A percentile compares a stretch with the other conserved stretches of the same genome.
Evolutionary conservation across 2,329 filamentous ascomycete genomes (phyloP).

Genomic region (Cryphonectria parasitica): DNA sequence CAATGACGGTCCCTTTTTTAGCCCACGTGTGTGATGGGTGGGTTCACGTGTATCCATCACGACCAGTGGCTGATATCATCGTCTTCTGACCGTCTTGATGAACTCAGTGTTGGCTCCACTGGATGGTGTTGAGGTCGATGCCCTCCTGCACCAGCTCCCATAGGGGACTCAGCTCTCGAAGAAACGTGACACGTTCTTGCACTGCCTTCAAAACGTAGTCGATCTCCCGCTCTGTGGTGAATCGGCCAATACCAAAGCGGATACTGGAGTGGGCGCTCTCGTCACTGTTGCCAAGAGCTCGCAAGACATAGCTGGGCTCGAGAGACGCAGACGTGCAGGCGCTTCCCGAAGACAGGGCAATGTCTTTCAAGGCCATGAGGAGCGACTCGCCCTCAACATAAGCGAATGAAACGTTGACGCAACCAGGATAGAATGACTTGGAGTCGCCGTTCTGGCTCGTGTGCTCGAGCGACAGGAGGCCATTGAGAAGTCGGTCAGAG

Average conservation of each 20-base stretch:
- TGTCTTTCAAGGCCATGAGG: conserved; percentile 97
- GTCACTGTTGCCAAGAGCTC: conserved; percentile 92
- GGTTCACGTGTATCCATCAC: not conserved
- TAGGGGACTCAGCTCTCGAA: conserved; percentile 90
- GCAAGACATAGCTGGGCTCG: conserved; percentile 93
- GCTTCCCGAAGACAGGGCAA: conserved; percentile 93
- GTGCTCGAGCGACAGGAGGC: conserved; percentile 87
- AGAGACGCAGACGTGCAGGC: conserved; percentile 96
- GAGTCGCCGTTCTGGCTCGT: conserved; percentile 88
- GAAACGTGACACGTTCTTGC: conserved; percentile 84
- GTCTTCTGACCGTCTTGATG: not conserved
- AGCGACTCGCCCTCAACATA: conserved; percentile 98
- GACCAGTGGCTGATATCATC: not conserved
- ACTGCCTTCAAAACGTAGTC: conserved; percentile 98
- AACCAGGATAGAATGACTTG: conserved; percentile 86
- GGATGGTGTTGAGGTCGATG: conserved; percentile 90
- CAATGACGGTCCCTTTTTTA: not conserved
- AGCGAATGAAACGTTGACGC: conserved; percentile 97
- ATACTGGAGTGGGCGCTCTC: conserved; percentile 98
- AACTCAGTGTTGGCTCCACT: conserved; percentile 93
- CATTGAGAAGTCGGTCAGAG: conserved; percentile 81
- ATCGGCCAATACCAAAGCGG: conserved; percentile 94
- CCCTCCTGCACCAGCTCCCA: conserved; percentile 99
- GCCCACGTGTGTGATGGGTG: not conserved
- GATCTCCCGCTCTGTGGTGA: conserved; percentile 93